Evolutionary conservation across 2,329 filamentous ascomycete species (phyloP), one percentile per base, ranked within the genome.

Genomic region (Exophiala phaeomuriformis): DNA sequence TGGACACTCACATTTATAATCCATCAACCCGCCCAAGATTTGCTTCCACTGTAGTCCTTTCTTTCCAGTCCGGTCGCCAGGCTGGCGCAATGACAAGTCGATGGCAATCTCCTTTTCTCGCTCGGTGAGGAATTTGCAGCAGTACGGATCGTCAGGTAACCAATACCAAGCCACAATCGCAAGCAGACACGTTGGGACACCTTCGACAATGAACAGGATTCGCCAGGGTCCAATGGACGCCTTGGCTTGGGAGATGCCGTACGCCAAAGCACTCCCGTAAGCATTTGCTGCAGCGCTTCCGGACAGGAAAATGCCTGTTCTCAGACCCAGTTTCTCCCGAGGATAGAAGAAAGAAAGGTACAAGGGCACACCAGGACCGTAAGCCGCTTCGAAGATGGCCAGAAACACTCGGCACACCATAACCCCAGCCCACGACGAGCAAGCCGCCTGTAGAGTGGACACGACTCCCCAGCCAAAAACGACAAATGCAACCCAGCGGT

Each of bases 201-300:
- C 83, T 68, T 87, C 83, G 7, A 86, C 78, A 6, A 86, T 70
- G 66, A 85, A 83, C 57, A 86, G 64, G 10, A 84, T 66, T 55
- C 81, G 75, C 86, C 85, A 89, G 49, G 76, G 79, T 1, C 78
- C 75, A 41, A 87, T 67, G 2, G 74, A 71, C 5, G 56, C 57
- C 61, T 77, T 73, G 8, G 82, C 80, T 30, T 79, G 78, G 6
- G 81, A 81, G 65, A 87, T 84, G 1, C 66, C 69, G 44, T 70
- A 72, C 2, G 68, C 69, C 5, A 77, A 65, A 2, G 69, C 67
- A 4, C 66, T 64, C 2, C 69, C 69, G 51, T 71, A 70, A 3
- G 67, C 69, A 40, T 71, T 71, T 2, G 70, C 69, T 4, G 70
- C 58, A 1, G 69, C 69, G 1, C 66, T 66, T 32, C 68, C 68